Evolutionary conservation across 2,329 filamentous ascomycete genomes (phyloP), one percentile per base, ranked within the genome.

Genomic region (Aspergillus spinulosporus): DNA sequence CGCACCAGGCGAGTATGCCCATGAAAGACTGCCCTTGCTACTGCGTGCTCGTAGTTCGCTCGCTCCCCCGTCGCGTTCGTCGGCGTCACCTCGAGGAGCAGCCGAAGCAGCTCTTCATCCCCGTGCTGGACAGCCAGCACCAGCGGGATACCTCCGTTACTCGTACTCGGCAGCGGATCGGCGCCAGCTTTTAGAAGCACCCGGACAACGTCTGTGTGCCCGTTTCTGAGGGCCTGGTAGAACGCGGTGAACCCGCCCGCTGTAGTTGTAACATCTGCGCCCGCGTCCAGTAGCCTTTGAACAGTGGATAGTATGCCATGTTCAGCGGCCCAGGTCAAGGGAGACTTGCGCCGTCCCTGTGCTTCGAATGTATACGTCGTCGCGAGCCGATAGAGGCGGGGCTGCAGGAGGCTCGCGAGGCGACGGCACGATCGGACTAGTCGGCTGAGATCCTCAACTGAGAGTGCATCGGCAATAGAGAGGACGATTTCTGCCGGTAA

Each of bases 401-500:
- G 15, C 5, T 45, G 31, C 3, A 52, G 14, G 15, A 52, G 29
- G 15, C 15, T 52, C 5, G 42, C 8, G 2, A 52, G 15, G 5
- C 45, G 31, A 31, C 21, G 49, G 4, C 11, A 31, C 9, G 49
- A 45, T 3, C 31, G 42, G 8, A 45, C 29, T 15, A 52, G 21
- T 29, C 21, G n/a, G 15, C 39, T 37, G 11, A 52, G 49, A 31
- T 45, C 49, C 8, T 12, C 28, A 42, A 52, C n/a, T 12, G 36
- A 8, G 31, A 52, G 49, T 31, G 31, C 11, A 8, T 45, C 49
- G 31, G 40, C 40, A 42, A 52, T 37, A 4, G 49, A 26, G 11
- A 52, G 49, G 40, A 52, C 7, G 11, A 52, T 52, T 14, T 52
- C 49, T 4, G 49, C 11, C 6, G 49, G 49, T 5, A 52, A 42